Base-by-base conservation (phyloP, 2,329 filamentous ascomycete species). In the Colletotrichum spinosum region DNA sequence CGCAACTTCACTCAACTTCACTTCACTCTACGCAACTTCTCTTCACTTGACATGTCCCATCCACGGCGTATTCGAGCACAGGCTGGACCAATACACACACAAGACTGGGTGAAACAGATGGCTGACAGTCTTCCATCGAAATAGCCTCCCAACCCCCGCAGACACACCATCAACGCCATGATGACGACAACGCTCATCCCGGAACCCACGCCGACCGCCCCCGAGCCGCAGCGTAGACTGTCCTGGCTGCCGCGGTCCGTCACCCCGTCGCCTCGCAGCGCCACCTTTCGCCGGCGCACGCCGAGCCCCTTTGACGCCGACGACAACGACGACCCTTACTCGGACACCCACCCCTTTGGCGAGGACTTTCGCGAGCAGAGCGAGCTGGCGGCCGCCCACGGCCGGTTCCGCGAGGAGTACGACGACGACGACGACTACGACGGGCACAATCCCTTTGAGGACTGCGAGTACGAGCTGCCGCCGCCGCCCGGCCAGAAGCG, bases 401-500 rank as follows among this genome's bases (percentile, higher is more conserved):
- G 25, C 25, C 1, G 25, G 25, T 25, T 25, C 25, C 25, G 25
- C 25, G 25, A 25, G 25, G 25, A 25, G 25, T 25, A 39, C 15
- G 15, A 46, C 9, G 34, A 41, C 17, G 48, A 35, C 7, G 39
- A 46, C 17, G 46, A 13, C 10, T 25, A 37, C 1, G 57, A 38
- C 2, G 42, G 44, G 44, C 45, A 61, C 3, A 65, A 65, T 13
- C 62, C 62, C 2, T 65, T 65, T 2, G 62, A 65, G n/a, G 62
- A 65, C 8, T 52, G 57, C 25, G 62, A 65, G 58, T 65, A 65
- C 15, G 62, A 65, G 46, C n/a, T 65, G 10, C 58, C 62, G n/a
- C 46, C 57, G 13, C 57, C 57, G 10, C 46, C 57, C 1, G 46
- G 45, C 6, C 38, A 35, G 2, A 65, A 65, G 35, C 46, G 52